Evolutionary conservation across 1,284 basidiomycete genomes (phyloP), one percentile per base, ranked within the genome.

Genomic region (Moesziomyces sp.): DNA sequence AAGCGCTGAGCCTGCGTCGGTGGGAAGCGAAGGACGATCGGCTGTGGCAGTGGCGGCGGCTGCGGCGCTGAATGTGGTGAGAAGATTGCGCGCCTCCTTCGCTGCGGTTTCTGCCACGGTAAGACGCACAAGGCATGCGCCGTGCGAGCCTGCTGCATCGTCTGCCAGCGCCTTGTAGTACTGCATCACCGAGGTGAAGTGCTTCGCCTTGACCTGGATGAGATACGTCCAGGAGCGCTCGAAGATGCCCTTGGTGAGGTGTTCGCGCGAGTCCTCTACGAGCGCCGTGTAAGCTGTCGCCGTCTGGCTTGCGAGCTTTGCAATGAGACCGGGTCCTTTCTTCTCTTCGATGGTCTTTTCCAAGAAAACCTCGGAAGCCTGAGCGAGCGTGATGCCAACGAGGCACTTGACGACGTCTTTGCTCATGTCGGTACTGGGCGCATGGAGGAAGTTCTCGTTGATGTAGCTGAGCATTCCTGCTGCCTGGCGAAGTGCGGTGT

Each of bases 371-470:
- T 99, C 97, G 0, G 93, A 93, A 0, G 96, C 94, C 85, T 99
- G 96, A 0, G 93, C 93, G 18, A 95, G 88, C 84, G 93, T 92
- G 72, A 97, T 79, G 23, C 89, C 90, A 16, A 94, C 91, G 34
- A 98, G 87, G 71, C 96, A 92, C 85, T 96, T 95, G 87, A 99
- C 89, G 52, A 99, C 93, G 61, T 98, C 95, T 28, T 93, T 89
- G 83, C 91, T 92, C 57, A 99, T 89, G 85, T 99, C 97, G 1
- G 93, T 97, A n/a, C 93, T 95, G 0, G 97, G 97, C 0, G 97
- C 97, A 82, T 99, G 97, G 0, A 99, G 86, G 85, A 99, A 99
- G 88, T 99, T 99, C 85, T 99, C 96, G 86, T 98, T 98, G 88
- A 99, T 96, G 84, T 99, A 99, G 11, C 91, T 93, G 79, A 98